A percentile compares a stretch with the other conserved stretches of the same genome.
Evolutionary conservation across 352 stramenopile species (phyloP).

Genomic region (Globisporangium splendens): DNA sequence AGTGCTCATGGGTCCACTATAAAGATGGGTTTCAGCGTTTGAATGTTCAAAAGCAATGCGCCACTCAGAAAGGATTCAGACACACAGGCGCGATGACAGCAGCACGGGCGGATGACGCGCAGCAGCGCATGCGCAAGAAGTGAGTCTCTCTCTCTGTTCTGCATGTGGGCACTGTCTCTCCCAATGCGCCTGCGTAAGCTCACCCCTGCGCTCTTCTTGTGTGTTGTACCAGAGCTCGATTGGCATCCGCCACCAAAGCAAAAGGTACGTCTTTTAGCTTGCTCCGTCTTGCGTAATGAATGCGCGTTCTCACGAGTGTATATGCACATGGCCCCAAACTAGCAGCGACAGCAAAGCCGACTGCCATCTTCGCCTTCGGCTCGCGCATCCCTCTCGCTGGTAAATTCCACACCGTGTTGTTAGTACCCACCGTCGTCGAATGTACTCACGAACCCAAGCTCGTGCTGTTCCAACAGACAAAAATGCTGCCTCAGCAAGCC

Average conservation of each 20-base stretch:
- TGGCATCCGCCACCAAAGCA: neutral
- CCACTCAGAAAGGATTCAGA: neutral
- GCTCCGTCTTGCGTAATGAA: too few relatives aligned
- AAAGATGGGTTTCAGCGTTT: neutral
- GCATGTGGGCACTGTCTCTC: neutral
- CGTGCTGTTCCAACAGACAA: slow-evolving; percentile 1
- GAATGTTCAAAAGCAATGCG: slow-evolving; percentile 6
- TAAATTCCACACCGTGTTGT: neutral
- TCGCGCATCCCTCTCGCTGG: slow-evolving; percentile 5
- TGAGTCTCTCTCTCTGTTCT: neutral
- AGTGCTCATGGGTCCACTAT: neutral
- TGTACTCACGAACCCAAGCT: neutral
- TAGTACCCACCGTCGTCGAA: neutral
- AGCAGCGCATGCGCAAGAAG: slow-evolving; percentile 11
- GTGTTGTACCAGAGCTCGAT: slow-evolving; percentile 7
- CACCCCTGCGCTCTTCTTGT: neutral
- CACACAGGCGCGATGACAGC: neutral
- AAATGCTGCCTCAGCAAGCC: neutral
- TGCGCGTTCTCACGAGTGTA: too few relatives aligned
- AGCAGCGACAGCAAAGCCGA: neutral
- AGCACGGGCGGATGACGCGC: slow-evolving; percentile 1
- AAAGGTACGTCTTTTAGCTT: slow-evolving; percentile 4
- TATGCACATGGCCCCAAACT: neutral
- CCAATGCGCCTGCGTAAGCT: neutral
- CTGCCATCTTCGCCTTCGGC: slow-evolving; percentile 3